Evolutionary conservation across 768 basidiomycete species (phyloP), one percentile per base, ranked within the genome.

Genomic region (Pleurotus ostreatus): DNA sequence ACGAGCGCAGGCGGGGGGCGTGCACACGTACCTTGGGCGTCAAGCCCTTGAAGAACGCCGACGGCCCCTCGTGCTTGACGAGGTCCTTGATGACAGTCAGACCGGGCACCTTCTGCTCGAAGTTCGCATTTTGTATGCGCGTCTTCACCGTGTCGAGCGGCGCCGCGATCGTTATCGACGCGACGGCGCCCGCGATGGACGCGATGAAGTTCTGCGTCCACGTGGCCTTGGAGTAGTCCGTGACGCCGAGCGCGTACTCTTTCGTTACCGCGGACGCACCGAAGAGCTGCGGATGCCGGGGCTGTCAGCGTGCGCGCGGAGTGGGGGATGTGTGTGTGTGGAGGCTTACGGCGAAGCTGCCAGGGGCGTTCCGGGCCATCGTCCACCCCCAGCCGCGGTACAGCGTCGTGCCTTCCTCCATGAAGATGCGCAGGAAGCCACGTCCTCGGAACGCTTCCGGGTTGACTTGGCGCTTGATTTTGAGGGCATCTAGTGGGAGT

Each of bases 341-440:
- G n/a, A n/a, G 3, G 77, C 90, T 59, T 66, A 96, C 94, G 55
- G 96, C 92, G 65, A 99, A 99, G 52, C 82, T 85, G 9, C 96
- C 96, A 0, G 96, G 96, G 0, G 96, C 96, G 63, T 99, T 99
- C 53, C 96, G 84, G 2, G 94, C 96, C 82, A 97, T 88, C 20
- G 96, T 98, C 96, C 96, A 98, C 45, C 95, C 95, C 93, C 95
- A 97, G 25, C 96, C 96, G 60, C 94, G 87, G 73, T 99, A 99
- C 37, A 99, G 81, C 1, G 89, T 82, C 7, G 89, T 83, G 56
- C 94, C 93, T 68, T 55, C 96, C 62, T 99, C 95, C 67, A 84
- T 71, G 70, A 99, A 83, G 63, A 99, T 93, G 54, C 89, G 88
- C 55, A 97, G 60, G 62, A 94, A 80, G 16, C 94, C 94, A 22